These are phyloP conservation scores for Penicillium egyptiacum DNA, from an alignment of 495 filamentous ascomycete genomes.

Conservation along the genomic window DNA sequence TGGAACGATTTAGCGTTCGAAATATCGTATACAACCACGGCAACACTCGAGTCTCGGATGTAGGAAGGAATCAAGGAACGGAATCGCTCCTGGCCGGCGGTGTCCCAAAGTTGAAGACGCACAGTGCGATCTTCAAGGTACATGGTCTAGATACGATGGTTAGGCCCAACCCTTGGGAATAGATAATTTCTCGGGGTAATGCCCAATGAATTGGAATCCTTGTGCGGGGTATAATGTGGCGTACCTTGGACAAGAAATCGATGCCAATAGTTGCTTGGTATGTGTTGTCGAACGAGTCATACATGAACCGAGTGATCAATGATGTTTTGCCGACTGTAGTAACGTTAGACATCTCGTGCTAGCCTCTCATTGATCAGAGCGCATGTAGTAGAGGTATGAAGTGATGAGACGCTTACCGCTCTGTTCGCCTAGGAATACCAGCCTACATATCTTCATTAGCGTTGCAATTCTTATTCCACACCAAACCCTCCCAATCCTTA, in stretches of 20 bases:
- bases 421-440: constrained; percentile 97
- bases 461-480: neutral
- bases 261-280: constrained; percentile 99
- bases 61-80: constrained; percentile 95
- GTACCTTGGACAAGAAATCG: constrained; percentile 96
- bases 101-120: constrained; percentile 97
- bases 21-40: constrained; percentile 98
- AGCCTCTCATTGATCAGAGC: neutral
- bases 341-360: constrained; percentile 14
- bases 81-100: constrained; percentile 95
- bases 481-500: constrained; percentile 40
- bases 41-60: constrained; percentile 94
- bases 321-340: constrained; percentile 94
- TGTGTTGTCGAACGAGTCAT: constrained; percentile 99
- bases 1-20: constrained; percentile 96
- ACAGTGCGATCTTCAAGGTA: constrained; percentile 99
- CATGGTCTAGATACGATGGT: constrained; percentile 70
- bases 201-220: neutral
- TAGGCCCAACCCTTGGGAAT: neutral
- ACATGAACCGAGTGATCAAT: constrained; percentile 98
- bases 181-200: neutral
- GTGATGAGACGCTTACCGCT: constrained; percentile 64
- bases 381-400: constrained; percentile 2
- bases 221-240: constrained; percentile 15
- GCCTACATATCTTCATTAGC: constrained; percentile 49